Base-by-base conservation (phyloP, 2,329 filamentous ascomycete species). In the Ophiostoma ulmi region DNA sequence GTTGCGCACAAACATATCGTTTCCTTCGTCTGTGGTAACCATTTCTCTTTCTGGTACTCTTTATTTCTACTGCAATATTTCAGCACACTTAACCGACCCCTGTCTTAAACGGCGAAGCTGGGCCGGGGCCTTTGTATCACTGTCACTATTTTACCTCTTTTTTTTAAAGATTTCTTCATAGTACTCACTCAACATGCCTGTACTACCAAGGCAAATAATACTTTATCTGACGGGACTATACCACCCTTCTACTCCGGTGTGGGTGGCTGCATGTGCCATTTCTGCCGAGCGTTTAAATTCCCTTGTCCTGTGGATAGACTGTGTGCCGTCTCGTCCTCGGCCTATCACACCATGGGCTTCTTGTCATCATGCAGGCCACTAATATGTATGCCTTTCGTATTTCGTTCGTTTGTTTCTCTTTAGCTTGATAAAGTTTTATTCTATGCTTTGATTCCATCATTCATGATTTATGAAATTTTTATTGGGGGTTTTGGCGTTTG, bases 211-310 rank as follows among this genome's bases (percentile, higher is more conserved):
- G 31, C 31, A 39, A 48, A 10, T n/a, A 48, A 20, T 48, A 48
- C 44, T n/a, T 7, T 20, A 48, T 39, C 38, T 39, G 38, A 58
- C 52, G 52, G n/a, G 52, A 58, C 22, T 26, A 26, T 64, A 35
- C 13, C 31, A 36, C 31, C 31, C 20, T 36, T 17, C 6, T 64
- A 36, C 58, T 36, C 8, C 61, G 52, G 48, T 69, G 31, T 69
- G 67, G 48, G 52, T 69, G 31, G 48, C 38, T 66, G 65, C 65
- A 67, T 67, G 64, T 44, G 36, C 64, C 64, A 38, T 41, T 38
- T 26, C 65, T 48, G 39, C 65, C 38, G 64, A 39, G 65, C 65
- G 65, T 67, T 22, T 67, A 67, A 41, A 41, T 48, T 48, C 22
- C 65, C 65, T 48, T 44, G 65, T 35, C 26, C 65, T 48, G 39